Percentiles rank a stretch among this genome's conserved stretches.
Evolutionary conservation across 2,329 filamentous ascomycete genomes (phyloP).

Genomic region (Phaeophleospora eucalypticola): DNA sequence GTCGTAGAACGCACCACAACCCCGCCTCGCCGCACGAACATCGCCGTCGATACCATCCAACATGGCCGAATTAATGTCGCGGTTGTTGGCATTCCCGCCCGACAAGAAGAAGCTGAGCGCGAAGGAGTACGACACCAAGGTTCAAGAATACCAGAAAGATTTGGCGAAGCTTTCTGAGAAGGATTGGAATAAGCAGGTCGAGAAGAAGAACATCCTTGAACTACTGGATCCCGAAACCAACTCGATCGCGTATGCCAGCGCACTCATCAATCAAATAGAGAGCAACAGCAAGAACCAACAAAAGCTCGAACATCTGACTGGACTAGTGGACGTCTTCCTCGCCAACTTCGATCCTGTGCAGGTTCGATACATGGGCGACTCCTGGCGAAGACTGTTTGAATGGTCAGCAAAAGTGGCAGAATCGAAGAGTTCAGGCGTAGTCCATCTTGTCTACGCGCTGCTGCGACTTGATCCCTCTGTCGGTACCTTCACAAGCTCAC

Average conservation of each 20-base stretch:
- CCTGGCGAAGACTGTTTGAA: conserved; percentile 46
- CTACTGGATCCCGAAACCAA: conserved; percentile 55
- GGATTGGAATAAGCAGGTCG: conserved; percentile 36
- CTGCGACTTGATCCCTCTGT: conserved; percentile 63
- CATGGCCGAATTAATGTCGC: conserved; percentile 25
- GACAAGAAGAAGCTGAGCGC: conserved; percentile 27
- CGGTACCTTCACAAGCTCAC: conserved; percentile 62
- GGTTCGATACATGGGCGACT: conserved; percentile 50
- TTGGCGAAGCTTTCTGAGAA: conserved; percentile 32
- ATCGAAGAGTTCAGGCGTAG: conserved; percentile 23
- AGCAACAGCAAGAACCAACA: conserved; percentile 24
- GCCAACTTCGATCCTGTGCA: conserved; percentile 51
- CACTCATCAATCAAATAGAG: conserved; percentile 42
- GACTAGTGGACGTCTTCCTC: conserved; percentile 46
- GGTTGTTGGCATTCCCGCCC: conserved; percentile 34
- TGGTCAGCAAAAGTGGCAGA: conserved; percentile 17
- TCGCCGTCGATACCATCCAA: conserved; percentile 8
- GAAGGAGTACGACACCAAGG: conserved; percentile 39
- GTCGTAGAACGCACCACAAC: neutral
- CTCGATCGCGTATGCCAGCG: conserved; percentile 56
- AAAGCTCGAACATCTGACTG: conserved; percentile 43
- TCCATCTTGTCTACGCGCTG: conserved; percentile 50
- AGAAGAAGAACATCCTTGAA: conserved; percentile 40
- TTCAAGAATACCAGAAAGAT: conserved; percentile 33
- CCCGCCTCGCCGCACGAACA: neutral